phyloP scores from a whole-genome alignment of 2,329 filamentous ascomycete genomes.

The Hypoxylon sp. region DNA sequence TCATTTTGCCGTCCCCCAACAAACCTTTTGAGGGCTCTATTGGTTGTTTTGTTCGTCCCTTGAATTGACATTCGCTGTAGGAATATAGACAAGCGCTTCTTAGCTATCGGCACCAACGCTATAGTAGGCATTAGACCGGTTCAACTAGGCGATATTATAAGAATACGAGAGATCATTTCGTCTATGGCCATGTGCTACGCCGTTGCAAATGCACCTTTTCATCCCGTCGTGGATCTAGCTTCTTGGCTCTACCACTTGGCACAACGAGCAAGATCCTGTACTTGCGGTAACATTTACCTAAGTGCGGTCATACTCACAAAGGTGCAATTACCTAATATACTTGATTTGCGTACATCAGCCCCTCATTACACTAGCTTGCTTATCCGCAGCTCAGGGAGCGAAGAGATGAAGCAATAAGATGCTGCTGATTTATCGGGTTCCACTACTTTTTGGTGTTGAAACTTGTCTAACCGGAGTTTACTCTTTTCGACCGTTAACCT shows the following conservation, averaged over 20 bases:
- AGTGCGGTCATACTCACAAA: not conserved
- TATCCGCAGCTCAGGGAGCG: not conserved
- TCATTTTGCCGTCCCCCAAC: not conserved
- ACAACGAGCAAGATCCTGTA: conserved; percentile 5
- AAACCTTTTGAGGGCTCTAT: not conserved
- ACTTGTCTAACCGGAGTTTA: not conserved
- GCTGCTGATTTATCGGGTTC: not conserved
- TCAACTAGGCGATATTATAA: not conserved
- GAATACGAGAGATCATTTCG: not conserved
- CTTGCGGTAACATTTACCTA: not conserved
- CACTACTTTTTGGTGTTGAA: conserved; percentile 1
- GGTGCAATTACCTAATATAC: not conserved
- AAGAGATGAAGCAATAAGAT: not conserved
- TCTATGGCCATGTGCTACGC: not conserved
- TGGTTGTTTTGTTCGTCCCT: not conserved
- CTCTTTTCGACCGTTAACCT: not conserved
- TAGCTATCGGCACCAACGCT: conserved; percentile 1
- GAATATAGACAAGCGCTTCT: not conserved
- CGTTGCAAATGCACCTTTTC: conserved; percentile 5
- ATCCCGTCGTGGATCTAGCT: conserved; percentile 19
- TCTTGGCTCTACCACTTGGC: conserved; percentile 34
- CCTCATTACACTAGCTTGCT: not conserved
- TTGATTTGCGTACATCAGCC: not conserved
- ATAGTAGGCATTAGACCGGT: not conserved
- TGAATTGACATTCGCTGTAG: not conserved